phyloP scores from a whole-genome alignment of 768 basidiomycete species.

The Auriscalpium vulgare region DNA sequence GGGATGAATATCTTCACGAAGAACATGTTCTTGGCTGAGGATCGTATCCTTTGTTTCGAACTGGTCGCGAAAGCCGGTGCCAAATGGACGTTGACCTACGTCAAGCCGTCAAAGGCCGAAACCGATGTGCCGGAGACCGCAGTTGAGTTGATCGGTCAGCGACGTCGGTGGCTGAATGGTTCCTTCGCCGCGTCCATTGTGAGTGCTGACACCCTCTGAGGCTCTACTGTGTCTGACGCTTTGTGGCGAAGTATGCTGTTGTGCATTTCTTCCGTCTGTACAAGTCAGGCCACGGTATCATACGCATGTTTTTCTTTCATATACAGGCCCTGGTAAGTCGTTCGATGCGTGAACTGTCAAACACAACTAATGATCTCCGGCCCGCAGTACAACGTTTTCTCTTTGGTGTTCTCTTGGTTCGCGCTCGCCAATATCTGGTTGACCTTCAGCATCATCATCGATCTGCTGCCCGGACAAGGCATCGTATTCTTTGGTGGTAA shows the following conservation, averaged over 20 bases:
- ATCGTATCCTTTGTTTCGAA: conserved; percentile 97
- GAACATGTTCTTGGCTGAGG: conserved; percentile 87
- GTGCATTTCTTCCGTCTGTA: conserved; percentile 91
- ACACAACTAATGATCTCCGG: too few species aligned
- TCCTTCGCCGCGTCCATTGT: conserved; percentile 91
- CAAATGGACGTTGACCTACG: conserved; percentile 84
- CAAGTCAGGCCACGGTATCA: conserved; percentile 74
- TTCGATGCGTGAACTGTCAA: too few species aligned
- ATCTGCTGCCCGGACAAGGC: conserved; percentile 54
- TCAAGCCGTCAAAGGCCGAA: conserved; percentile 94
- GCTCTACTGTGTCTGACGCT: neutral
- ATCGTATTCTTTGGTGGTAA: conserved; percentile 65
- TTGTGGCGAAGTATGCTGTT: conserved; percentile 61
- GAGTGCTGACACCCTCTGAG: conserved; percentile 23
- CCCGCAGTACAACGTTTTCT: conserved; percentile 73
- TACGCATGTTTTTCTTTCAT: conserved; percentile 96
- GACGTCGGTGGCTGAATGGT: conserved; percentile 94
- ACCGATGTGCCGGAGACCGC: conserved; percentile 95
- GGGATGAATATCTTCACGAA: conserved; percentile 98
- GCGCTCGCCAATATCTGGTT: conserved; percentile 88
- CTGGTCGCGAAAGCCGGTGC: conserved; percentile 86
- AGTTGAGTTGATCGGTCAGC: conserved; percentile 87
- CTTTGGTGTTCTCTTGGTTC: conserved; percentile 88
- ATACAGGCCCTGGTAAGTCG: conserved; percentile 76
- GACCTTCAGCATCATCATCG: conserved; percentile 93